Conservation (phyloP, 768 basidiomycete species). For the Leccinum subtestaceum region DNA sequence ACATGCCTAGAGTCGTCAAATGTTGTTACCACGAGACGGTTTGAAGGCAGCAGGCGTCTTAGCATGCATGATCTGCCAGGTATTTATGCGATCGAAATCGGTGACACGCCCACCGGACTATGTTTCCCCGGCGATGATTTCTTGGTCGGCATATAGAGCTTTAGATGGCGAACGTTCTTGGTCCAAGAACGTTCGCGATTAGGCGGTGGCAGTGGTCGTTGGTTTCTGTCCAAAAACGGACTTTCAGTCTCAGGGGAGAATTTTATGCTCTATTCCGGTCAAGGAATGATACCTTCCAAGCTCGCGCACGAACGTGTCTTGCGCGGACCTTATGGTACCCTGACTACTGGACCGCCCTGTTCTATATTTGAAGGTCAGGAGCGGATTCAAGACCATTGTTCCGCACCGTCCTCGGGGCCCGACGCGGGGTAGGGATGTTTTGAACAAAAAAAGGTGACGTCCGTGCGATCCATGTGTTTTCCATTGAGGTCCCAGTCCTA, state of each 20-base stretch:
- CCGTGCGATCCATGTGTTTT: background rate
- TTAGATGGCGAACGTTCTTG: background rate
- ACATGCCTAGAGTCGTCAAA: conserved; percentile 5
- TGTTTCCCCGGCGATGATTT: background rate
- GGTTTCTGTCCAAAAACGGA: background rate
- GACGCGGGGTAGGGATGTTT: background rate
- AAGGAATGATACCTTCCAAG: background rate
- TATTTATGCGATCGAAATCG: conserved; percentile 7
- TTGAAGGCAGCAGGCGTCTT: background rate
- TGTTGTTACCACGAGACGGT: background rate
- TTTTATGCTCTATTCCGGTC: background rate
- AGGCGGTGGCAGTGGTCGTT: background rate
- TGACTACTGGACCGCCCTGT: background rate
- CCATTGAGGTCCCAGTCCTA: background rate
- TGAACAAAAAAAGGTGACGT: background rate
- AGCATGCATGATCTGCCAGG: background rate
- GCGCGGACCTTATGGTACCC: background rate
- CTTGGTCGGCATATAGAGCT: background rate
- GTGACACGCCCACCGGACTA: background rate
- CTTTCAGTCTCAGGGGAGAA: background rate
- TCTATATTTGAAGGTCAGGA: background rate
- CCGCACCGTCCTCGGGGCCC: background rate
- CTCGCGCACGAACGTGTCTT: conserved; percentile 11
- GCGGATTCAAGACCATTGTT: background rate
- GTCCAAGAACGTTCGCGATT: background rate